These are phyloP conservation scores for Centrapalus pauciflorus DNA, from an alignment of 129 eudicot genomes.

Conservation along the genomic window DNA sequence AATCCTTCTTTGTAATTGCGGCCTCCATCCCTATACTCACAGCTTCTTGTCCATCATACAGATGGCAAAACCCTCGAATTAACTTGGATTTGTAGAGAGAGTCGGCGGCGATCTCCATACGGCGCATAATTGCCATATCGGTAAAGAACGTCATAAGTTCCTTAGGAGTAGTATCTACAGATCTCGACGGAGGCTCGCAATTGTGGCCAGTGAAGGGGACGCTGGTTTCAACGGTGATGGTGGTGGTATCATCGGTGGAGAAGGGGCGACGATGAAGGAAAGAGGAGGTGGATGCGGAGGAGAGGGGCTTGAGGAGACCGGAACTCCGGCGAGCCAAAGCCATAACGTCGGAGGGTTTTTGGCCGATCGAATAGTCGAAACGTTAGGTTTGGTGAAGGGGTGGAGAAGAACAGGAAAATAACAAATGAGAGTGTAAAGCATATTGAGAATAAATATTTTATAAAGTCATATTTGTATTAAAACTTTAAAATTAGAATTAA, in stretches of 20 bases:
- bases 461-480: not conserved
- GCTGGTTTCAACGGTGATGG: constrained; percentile 81
- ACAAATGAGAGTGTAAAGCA: not conserved
- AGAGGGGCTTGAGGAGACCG: constrained; percentile 21
- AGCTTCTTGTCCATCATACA: constrained; percentile 95
- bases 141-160: constrained; percentile 82
- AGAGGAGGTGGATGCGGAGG: constrained; percentile 24
- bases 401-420: not conserved
- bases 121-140: constrained; percentile 89
- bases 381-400: constrained; percentile 33
- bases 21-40: constrained; percentile 95
- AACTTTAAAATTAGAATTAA: not conserved
- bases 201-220: constrained; percentile 85
- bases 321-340: constrained; percentile 34
- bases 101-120: constrained; percentile 97
- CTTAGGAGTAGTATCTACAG: constrained; percentile 59
- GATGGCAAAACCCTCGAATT: constrained; percentile 89
- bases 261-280: constrained; percentile 27
- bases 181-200: constrained; percentile 82
- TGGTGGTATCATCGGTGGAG: constrained; percentile 40
- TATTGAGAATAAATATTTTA: not conserved
- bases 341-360: constrained; percentile 12
- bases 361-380: constrained; percentile 21
- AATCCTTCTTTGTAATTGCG: constrained; percentile 75
- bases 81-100: constrained; percentile 93